A percentile compares a stretch with the other conserved stretches of the same genome.
These are phyloP conservation scores for Alternaria conjuncta DNA, from an alignment of 2,329 filamentous ascomycete species.

Conservation along the genomic window DNA sequence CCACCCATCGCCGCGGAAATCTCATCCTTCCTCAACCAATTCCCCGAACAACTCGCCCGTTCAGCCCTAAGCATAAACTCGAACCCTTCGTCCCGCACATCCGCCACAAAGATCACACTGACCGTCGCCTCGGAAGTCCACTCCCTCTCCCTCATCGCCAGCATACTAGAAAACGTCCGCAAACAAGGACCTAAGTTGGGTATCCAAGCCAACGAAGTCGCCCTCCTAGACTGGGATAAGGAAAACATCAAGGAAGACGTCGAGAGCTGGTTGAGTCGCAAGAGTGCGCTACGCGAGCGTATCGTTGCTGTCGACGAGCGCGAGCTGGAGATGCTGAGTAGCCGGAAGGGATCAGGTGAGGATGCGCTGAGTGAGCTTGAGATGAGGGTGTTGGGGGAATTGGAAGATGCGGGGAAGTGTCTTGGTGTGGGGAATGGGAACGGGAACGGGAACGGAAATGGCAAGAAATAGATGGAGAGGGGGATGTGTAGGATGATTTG, in stretches of 20 bases:
- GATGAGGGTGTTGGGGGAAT: constrained; percentile 68
- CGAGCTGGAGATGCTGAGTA: constrained; percentile 67
- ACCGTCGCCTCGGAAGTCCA: constrained; percentile 78
- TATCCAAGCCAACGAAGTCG: constrained; percentile 67
- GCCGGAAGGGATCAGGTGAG: constrained; percentile 40
- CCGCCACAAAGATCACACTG: constrained; percentile 68
- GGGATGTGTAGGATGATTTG: background rate
- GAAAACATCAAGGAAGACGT: constrained; percentile 77
- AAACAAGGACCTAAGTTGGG: constrained; percentile 54
- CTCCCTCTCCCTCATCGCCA: constrained; percentile 75
- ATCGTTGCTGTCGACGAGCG: constrained; percentile 75
- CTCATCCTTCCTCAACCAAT: constrained; percentile 86
- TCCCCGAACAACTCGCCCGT: constrained; percentile 76
- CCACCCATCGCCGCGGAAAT: constrained; percentile 84
- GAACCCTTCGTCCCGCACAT: constrained; percentile 26
- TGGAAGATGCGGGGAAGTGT: constrained; percentile 47
- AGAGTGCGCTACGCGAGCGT: constrained; percentile 71
- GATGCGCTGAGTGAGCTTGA: constrained; percentile 66
- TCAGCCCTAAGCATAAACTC: constrained; percentile 75
- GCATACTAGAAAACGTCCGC: constrained; percentile 72
- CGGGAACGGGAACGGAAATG: background rate
- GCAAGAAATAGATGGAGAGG: background rate
- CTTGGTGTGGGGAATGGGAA: constrained; percentile 35
- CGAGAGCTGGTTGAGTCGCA: constrained; percentile 78
- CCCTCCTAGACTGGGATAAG: constrained; percentile 76